A percentile compares a stretch with the other conserved stretches of the same genome.
Evolutionary conservation across 306 rosid genomes (phyloP).

Genomic region (Prunus padus): DNA sequence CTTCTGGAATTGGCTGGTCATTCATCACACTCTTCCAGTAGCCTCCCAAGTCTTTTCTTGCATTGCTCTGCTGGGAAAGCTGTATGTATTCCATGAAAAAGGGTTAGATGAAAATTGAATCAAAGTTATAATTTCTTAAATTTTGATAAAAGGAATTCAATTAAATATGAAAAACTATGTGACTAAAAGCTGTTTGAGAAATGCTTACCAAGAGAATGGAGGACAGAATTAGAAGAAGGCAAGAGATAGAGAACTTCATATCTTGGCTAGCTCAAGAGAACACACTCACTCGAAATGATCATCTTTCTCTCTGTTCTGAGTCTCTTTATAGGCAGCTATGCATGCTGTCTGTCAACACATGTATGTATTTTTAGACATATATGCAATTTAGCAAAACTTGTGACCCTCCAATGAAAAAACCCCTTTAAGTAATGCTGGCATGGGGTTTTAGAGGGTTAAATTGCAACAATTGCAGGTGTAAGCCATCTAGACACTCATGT

Average conservation of each 20-base stretch:
- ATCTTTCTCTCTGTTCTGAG: background rate
- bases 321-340: conserved; percentile 7
- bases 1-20: conserved; percentile 64
- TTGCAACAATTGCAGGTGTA: background rate
- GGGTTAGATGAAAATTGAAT: conserved; percentile 1
- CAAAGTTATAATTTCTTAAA: background rate
- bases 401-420: background rate
- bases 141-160: no score
- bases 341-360: background rate
- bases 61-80: conserved; percentile 40
- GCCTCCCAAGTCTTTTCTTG: conserved; percentile 50
- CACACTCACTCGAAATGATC: background rate
- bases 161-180: no score
- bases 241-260: conserved; percentile 45
- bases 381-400: background rate
- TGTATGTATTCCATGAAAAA: background rate
- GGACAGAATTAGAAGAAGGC: conserved; percentile 32
- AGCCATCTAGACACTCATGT: background rate
- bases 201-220: conserved; percentile 56
- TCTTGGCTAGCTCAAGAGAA: background rate
- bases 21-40: conserved; percentile 66
- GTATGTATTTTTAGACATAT: background rate
- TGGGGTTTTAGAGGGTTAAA: background rate
- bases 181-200: background rate
- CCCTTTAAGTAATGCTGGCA: background rate